Conservation (phyloP, 495 filamentous ascomycete genomes). For the Articulospora tetracladia region DNA sequence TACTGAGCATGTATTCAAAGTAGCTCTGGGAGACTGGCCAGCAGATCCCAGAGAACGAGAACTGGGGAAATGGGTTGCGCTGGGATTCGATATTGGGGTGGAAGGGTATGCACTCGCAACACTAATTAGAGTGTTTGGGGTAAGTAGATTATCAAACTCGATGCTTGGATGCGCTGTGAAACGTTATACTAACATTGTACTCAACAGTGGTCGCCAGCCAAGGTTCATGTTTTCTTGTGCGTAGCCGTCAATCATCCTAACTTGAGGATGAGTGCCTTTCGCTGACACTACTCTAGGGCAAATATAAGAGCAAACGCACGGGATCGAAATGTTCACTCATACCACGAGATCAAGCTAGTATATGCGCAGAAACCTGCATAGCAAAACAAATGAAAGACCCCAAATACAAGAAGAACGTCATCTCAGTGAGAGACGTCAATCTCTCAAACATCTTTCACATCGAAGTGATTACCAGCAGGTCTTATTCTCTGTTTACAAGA, state of each 20-base stretch:
- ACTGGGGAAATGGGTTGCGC: conserved; percentile 37
- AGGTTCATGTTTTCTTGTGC: conserved; percentile 20
- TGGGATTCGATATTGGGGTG: conserved; percentile 40
- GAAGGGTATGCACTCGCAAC: conserved; percentile 28
- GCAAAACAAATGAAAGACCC: background rate
- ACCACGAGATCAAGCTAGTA: conserved; percentile 19
- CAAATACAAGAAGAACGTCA: background rate
- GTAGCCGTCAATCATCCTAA: background rate
- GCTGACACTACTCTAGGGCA: conserved; percentile 5
- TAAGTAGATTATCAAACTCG: background rate
- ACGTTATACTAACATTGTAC: background rate
- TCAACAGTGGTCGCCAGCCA: conserved; percentile 11
- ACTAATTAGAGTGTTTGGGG: conserved; percentile 16
- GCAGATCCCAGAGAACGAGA: conserved; percentile 39
- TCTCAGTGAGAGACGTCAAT: background rate
- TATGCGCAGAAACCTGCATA: conserved; percentile 20
- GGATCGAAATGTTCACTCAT: conserved; percentile 15
- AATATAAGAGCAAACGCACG: conserved; percentile 5
- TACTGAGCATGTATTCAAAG: conserved; percentile 23
- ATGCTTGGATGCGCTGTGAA: background rate
- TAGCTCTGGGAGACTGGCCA: conserved; percentile 41
- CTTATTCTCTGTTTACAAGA: background rate
- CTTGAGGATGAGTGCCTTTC: background rate
- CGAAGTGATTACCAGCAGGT: background rate
- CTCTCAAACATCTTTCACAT: background rate